These are phyloP conservation scores for Clarkia xantiana DNA, from an alignment of 345 rosid genomes.

Conservation along the genomic window DNA sequence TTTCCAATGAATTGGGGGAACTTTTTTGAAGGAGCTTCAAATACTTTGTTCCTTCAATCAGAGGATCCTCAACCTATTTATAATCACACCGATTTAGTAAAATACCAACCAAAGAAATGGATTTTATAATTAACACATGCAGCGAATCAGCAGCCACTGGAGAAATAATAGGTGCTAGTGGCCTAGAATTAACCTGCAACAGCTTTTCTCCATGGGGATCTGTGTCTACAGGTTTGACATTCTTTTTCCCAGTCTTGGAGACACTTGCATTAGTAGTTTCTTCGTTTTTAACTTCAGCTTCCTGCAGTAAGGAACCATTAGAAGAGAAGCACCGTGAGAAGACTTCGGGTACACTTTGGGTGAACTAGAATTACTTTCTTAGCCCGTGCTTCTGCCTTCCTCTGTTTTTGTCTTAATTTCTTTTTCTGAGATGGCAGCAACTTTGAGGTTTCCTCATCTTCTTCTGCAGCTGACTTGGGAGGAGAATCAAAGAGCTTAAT, in stretches of 20 bases:
- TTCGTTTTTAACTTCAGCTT: constrained; percentile 80
- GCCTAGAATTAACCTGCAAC: constrained; percentile 45
- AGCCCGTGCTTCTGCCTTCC: constrained; percentile 93
- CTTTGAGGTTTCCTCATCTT: constrained; percentile 68
- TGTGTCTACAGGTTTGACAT: constrained; percentile 81
- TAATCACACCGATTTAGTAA: neutral
- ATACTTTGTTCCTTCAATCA: constrained; percentile 85
- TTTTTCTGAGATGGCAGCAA: constrained; percentile 81
- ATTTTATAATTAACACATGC: neutral
- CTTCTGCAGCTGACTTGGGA: constrained; percentile 50
- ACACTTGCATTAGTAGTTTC: constrained; percentile 52
- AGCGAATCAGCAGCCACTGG: constrained; percentile 5
- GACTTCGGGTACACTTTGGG: constrained; percentile 1
- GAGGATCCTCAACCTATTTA: constrained; percentile 72
- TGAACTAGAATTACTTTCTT: constrained; percentile 49
- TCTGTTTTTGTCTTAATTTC: constrained; percentile 83
- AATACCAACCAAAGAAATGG: neutral
- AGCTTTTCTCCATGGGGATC: constrained; percentile 91
- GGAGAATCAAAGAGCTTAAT: constrained; percentile 78
- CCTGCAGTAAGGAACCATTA: constrained; percentile 33
- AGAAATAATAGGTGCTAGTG: neutral
- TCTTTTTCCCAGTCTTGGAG: constrained; percentile 79
- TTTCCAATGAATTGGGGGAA: constrained; percentile 72
- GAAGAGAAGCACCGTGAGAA: constrained; percentile 9
- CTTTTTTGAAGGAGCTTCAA: constrained; percentile 81